A percentile compares a stretch with the other conserved stretches of the same genome.
phyloP scores from a whole-genome alignment of 495 filamentous ascomycete species.

The Xylaria castorea region DNA sequence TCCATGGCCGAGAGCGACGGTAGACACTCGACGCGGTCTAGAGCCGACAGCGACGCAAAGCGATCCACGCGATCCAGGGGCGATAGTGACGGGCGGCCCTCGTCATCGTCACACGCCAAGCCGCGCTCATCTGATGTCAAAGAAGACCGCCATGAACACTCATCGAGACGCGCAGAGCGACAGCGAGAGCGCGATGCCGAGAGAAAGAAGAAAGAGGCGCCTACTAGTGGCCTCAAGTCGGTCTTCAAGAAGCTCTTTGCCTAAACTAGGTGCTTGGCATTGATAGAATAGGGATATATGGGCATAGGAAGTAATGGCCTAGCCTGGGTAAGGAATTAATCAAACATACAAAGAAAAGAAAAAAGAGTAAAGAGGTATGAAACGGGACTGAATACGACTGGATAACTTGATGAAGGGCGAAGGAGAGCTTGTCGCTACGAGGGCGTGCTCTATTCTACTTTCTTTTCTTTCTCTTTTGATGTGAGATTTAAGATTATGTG shows the following conservation, averaged over 20 bases:
- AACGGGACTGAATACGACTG: not conserved
- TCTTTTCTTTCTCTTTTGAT: not conserved
- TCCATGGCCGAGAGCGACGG: conserved; percentile 13
- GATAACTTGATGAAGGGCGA: not conserved
- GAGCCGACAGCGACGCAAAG: conserved; percentile 14
- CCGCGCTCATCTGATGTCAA: not conserved
- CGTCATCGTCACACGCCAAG: conserved; percentile 5
- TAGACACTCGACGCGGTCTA: not conserved
- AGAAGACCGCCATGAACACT: not conserved
- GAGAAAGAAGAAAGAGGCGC: conserved; percentile 15
- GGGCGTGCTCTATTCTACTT: not conserved
- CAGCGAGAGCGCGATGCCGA: conserved; percentile 19
- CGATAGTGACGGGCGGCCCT: conserved; percentile 7
- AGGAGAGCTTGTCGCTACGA: not conserved
- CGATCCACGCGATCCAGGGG: conserved; percentile 9
- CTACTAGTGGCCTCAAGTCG: conserved; percentile 10
- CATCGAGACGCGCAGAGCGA: conserved; percentile 19
- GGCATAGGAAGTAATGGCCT: not conserved
- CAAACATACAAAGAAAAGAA: not conserved
- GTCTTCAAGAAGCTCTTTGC: conserved; percentile 25
- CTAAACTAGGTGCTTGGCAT: not conserved
- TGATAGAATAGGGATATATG: not conserved
- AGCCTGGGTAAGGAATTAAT: not conserved
- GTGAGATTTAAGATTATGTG: conserved; percentile 12
- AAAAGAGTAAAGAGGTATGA: not conserved